These are phyloP conservation scores for Sordariomycetes sp. DNA, from an alignment of 2,329 filamentous ascomycete species.

Conservation along the genomic window DNA sequence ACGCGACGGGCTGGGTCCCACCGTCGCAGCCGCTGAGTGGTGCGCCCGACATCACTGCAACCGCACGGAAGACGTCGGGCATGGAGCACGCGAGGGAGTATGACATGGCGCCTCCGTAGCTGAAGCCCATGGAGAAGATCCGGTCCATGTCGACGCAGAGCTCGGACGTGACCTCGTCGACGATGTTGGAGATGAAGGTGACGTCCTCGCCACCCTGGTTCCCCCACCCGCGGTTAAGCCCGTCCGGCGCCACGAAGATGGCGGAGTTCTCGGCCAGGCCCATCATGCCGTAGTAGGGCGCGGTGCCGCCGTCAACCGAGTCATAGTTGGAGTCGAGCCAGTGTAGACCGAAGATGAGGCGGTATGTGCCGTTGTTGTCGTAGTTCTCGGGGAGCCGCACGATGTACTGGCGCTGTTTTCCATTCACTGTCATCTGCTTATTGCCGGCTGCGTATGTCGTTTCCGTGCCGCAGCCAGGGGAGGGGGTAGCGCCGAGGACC, in stretches of 20 bases:
- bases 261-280: constrained; percentile 20
- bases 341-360: constrained; percentile 23
- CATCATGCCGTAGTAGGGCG: constrained; percentile 26
- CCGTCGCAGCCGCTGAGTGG: constrained; percentile 22
- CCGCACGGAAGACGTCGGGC: constrained; percentile 24
- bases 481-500: not conserved
- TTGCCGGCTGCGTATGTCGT: constrained; percentile 15
- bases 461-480: constrained; percentile 21
- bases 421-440: constrained; percentile 23
- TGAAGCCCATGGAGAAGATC: constrained; percentile 32
- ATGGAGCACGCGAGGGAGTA: constrained; percentile 23
- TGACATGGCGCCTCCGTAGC: constrained; percentile 25
- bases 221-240: constrained; percentile 26
- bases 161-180: constrained; percentile 22
- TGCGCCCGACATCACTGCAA: constrained; percentile 23
- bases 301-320: constrained; percentile 19
- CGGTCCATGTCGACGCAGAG: constrained; percentile 31
- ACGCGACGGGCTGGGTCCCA: constrained; percentile 25
- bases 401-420: constrained; percentile 24
- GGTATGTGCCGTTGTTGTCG: constrained; percentile 12
- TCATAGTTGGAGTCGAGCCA: constrained; percentile 25
- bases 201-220: constrained; percentile 29
- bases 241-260: constrained; percentile 33
- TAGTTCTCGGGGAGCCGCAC: constrained; percentile 22
- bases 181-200: constrained; percentile 25